These are phyloP conservation scores for Boletus pseudopeckii DNA, from an alignment of 768 basidiomycete genomes.

Conservation along the genomic window DNA sequence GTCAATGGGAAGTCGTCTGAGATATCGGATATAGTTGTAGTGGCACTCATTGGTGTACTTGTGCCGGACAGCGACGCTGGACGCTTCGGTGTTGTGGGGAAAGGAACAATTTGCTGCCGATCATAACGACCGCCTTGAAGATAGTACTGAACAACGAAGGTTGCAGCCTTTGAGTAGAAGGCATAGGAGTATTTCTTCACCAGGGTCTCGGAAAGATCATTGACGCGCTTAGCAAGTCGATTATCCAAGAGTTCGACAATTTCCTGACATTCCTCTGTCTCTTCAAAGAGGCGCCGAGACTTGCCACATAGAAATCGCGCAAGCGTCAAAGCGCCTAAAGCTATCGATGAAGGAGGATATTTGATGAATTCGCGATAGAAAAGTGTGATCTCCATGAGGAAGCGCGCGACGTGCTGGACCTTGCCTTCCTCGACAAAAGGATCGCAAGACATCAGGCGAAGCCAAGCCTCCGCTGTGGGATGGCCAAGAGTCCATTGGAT, in stretches of 20 bases:
- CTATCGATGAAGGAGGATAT: constrained; percentile 81
- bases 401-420: constrained; percentile 93
- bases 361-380: constrained; percentile 96
- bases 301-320: constrained; percentile 87
- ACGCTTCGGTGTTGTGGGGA: constrained; percentile 62
- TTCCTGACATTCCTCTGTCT: constrained; percentile 78
- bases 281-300: constrained; percentile 73
- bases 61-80: constrained; percentile 42
- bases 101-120: constrained; percentile 41
- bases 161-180: constrained; percentile 95
- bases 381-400: constrained; percentile 98
- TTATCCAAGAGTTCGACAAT: constrained; percentile 84
- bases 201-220: constrained; percentile 91
- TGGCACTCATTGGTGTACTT: constrained; percentile 72
- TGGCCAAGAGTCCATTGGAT: constrained; percentile 97
- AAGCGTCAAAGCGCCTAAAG: constrained; percentile 83
- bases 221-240: constrained; percentile 83
- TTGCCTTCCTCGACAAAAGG: constrained; percentile 78
- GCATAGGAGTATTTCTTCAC: constrained; percentile 98
- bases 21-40: constrained; percentile 68
- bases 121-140: constrained; percentile 79
- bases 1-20: constrained; percentile 86
- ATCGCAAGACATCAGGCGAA: constrained; percentile 77
- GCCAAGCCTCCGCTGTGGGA: constrained; percentile 97
- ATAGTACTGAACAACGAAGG: constrained; percentile 90